Evolutionary conservation across 306 rosid genomes (phyloP).

Genomic region (Acacia crassicarpa): DNA sequence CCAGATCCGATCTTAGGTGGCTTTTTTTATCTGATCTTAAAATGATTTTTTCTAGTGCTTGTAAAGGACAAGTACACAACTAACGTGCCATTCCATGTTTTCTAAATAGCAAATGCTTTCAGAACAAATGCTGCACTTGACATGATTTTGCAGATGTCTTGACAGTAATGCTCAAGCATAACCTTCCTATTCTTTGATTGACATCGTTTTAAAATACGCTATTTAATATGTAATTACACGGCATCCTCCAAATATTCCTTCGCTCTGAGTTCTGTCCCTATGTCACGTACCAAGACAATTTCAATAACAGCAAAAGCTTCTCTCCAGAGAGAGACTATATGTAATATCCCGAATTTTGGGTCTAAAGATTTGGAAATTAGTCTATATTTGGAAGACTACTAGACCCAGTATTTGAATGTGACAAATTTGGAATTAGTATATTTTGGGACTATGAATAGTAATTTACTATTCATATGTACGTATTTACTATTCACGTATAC

Average conservation of each 20-base stretch:
- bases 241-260: background rate
- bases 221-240: background rate
- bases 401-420: too few relatives aligned
- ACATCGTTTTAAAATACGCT: background rate
- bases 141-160: background rate
- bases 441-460: too few relatives aligned
- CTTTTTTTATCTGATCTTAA: too few relatives aligned
- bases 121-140: background rate
- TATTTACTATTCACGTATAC: too few relatives aligned
- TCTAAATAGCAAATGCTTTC: background rate
- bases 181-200: background rate
- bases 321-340: slow-evolving; percentile 25
- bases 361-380: too few relatives aligned
- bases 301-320: background rate
- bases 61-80: background rate
- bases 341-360: too few relatives aligned
- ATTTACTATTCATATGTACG: too few relatives aligned
- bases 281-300: background rate
- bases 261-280: background rate
- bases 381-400: too few relatives aligned
- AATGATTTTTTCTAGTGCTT: too few relatives aligned
- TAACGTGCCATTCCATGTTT: background rate
- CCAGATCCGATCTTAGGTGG: too few relatives aligned
- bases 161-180: background rate
- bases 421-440: too few relatives aligned